Evolutionary conservation across 345 rosid species (phyloP).

Genomic region (Pseudoturritis turrita): DNA sequence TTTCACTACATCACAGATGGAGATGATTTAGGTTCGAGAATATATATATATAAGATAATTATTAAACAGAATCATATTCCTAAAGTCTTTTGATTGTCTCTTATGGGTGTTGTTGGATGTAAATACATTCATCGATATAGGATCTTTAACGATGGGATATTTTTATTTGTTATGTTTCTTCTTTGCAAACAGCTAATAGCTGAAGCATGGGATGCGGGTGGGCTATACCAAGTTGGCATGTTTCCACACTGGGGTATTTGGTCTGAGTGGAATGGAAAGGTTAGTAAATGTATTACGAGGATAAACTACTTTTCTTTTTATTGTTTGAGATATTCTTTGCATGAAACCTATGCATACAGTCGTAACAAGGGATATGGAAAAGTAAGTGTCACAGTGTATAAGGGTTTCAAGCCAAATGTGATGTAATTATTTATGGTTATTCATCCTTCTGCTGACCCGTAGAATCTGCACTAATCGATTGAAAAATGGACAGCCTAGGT

Average conservation of each 20-base stretch:
- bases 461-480: not conserved
- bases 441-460: not conserved
- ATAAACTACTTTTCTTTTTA: not conserved
- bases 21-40: not conserved
- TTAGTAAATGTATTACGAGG: constrained; percentile 29
- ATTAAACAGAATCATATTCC: too few species aligned
- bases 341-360: not conserved
- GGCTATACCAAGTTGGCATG: constrained; percentile 91
- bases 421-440: not conserved
- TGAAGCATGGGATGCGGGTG: constrained; percentile 99
- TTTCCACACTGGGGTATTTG: constrained; percentile 97
- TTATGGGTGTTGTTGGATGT: not conserved
- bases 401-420: not conserved
- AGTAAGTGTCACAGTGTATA: not conserved
- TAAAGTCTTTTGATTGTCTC: not conserved
- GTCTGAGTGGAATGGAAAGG: constrained; percentile 99
- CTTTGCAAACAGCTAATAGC: constrained; percentile 70
- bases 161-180: not conserved
- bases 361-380: not conserved
- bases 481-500: not conserved
- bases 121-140: not conserved
- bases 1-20: not conserved
- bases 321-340: not conserved
- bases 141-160: not conserved
- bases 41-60: not conserved